Conservation (phyloP, 2,329 filamentous ascomycete genomes). For the Corinectria fuckeliana region DNA sequence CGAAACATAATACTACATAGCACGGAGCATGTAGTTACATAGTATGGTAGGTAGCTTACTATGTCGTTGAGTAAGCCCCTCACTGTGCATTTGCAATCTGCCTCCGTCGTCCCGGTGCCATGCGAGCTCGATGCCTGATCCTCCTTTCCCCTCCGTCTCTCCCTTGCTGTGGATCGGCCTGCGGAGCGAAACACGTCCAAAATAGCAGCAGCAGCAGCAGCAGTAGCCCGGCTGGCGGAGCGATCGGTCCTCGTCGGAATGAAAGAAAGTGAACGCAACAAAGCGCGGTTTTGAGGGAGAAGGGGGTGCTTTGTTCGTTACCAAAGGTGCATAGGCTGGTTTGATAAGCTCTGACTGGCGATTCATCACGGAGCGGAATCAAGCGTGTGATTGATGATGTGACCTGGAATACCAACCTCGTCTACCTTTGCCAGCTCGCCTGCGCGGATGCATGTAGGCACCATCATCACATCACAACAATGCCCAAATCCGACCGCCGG, state of each 20-base stretch:
- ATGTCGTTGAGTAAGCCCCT: background rate
- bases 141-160: background rate
- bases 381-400: background rate
- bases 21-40: no score
- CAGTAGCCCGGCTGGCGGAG: background rate
- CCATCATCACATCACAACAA: background rate
- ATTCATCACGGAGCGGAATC: constrained; percentile 7
- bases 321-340: no score
- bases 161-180: background rate
- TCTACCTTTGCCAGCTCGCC: background rate
- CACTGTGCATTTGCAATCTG: background rate
- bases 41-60: no score
- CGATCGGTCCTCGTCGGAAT: background rate
- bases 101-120: background rate
- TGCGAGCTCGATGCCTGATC: background rate
- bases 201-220: background rate
- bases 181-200: background rate
- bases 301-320: background rate
- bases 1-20: no score
- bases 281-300: background rate
- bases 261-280: background rate
- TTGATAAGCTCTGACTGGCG: background rate
- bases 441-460: background rate
- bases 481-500: background rate
- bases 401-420: background rate